Evolutionary conservation across 2,329 filamentous ascomycete genomes (phyloP).

Genomic region (Trichoderma endophyticum): DNA sequence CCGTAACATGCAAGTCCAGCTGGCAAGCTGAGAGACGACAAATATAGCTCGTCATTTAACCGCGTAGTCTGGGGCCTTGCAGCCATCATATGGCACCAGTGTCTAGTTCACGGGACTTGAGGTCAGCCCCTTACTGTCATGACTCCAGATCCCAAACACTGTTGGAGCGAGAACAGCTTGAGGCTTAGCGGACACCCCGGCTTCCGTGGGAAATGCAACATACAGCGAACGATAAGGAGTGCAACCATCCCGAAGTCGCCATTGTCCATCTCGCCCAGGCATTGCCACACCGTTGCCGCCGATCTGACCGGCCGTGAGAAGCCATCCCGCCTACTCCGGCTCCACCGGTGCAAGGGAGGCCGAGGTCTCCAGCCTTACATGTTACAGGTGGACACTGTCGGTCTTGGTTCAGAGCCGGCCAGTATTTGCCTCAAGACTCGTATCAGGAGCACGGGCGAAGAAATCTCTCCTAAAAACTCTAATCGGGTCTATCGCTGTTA

Average conservation of each 20-base stretch:
- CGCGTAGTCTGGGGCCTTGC: conserved; percentile 1
- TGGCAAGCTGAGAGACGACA: conserved; percentile 1
- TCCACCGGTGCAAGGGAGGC: conserved; percentile 13
- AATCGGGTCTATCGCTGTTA: neutral
- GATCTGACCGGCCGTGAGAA: conserved; percentile 15
- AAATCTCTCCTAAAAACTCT: neutral
- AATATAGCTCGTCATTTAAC: neutral
- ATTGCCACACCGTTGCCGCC: conserved; percentile 13
- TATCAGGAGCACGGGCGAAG: conserved; percentile 2
- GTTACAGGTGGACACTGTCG: neutral
- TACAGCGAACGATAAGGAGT: neutral
- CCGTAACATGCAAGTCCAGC: conserved; percentile 11
- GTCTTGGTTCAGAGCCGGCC: neutral
- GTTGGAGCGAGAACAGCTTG: neutral
- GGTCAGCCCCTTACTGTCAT: neutral
- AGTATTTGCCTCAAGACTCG: neutral
- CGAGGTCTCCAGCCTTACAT: conserved; percentile 11
- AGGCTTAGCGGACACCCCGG: conserved; percentile 6
- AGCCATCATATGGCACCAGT: conserved; percentile 4
- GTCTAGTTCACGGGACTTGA: neutral
- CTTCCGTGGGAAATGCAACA: neutral
- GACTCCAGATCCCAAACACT: neutral
- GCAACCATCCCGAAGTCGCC: neutral
- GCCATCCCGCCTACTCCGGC: conserved; percentile 18
- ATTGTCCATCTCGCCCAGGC: neutral